Conservation (phyloP, 768 basidiomycete species). For the Cystobasidium ongulense region DNA sequence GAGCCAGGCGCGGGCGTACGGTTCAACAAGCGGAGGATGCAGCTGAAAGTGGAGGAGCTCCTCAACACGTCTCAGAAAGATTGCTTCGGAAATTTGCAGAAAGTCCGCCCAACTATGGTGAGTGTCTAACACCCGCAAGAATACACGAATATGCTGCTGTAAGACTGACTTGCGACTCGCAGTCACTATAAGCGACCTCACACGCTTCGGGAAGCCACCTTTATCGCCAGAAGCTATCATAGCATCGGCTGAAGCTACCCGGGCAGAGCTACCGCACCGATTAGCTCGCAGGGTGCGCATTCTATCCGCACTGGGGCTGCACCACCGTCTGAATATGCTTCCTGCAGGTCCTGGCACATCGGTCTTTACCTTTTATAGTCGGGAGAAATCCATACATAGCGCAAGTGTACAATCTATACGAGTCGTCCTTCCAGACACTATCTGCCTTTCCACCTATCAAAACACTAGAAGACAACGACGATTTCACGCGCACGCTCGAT, state of each 20-base stretch:
- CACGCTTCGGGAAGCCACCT: constrained; percentile 32
- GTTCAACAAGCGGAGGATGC: constrained; percentile 13
- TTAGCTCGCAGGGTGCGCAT: constrained; percentile 35
- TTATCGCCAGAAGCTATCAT: constrained; percentile 34
- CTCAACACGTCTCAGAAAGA: neutral
- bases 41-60: constrained; percentile 7
- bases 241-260: constrained; percentile 36
- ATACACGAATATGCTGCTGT: neutral
- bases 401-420: constrained; percentile 39
- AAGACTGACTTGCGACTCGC: constrained; percentile 25
- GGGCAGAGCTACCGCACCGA: constrained; percentile 34
- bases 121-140: neutral
- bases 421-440: constrained; percentile 37
- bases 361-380: constrained; percentile 38
- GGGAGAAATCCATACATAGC: constrained; percentile 38
- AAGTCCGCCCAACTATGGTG: constrained; percentile 23
- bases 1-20: neutral
- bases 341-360: constrained; percentile 24
- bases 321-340: neutral
- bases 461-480: constrained; percentile 60
- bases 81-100: constrained; percentile 15
- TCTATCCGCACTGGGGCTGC: neutral
- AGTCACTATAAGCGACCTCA: constrained; percentile 35
- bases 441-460: constrained; percentile 46
- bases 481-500: constrained; percentile 62